Base-by-base conservation (phyloP, 164 flowering plant species). In the Vitis riparia region DNA sequence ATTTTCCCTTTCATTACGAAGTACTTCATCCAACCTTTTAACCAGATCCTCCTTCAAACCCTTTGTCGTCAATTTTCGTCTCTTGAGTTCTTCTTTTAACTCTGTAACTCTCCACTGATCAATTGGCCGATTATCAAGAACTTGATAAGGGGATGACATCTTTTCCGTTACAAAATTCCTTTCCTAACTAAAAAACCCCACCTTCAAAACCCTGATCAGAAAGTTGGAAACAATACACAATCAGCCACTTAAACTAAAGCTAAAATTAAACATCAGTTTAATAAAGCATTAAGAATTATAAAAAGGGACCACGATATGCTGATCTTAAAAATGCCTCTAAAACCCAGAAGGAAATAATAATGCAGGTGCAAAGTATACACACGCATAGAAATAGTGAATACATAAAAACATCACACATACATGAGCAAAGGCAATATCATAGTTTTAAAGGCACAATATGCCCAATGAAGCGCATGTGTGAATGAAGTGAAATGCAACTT, bases 61-160 rank as follows among this genome's bases (percentile, higher is more conserved):
- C 77, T 70, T 84, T n/a, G 82, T 84, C 23, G 73, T 71, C 74
- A 94, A 76, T 66, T 77, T 90, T 78, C 98, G 77, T 63, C 80
- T 89, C 82, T 81, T 88, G 16, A 94, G 98, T 81, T 94, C 98
- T 66, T 92, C 97, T 75, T 87, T 94, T 70, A 94, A 76, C 80
- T 92, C 98, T 15, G 92, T 83, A 27, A 94, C 98, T 80, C 80
- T 94, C 98, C 94, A 90, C 61, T 91, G 92, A 76, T 94, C 92
- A 78, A 94, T 85, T 50, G 97, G 85, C 63, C 83, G 76, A 74
- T 85, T 80, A 13, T 80, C 87, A 27, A 94, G 89, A 66, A 86
- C 66, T 23, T 85, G 87, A 80, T 94, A 90, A 12, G 73, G 73
- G 1, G 91, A 79, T 2, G 92, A 85, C 87, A 84, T 85, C 73